These are phyloP conservation scores for Populus hybrid DNA, from an alignment of 441 rosid genomes.

Conservation along the genomic window DNA sequence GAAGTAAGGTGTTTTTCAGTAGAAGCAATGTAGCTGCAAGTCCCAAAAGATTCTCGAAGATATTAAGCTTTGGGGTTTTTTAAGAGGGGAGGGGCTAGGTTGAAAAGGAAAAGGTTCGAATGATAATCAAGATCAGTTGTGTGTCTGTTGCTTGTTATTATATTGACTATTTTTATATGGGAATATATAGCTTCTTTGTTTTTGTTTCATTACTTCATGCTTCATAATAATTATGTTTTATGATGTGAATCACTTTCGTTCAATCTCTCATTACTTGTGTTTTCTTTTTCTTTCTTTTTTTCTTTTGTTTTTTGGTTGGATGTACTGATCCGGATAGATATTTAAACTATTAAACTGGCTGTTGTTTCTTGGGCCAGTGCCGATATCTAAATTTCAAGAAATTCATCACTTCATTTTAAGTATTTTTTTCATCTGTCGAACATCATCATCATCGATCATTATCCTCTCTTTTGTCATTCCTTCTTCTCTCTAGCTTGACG, in stretches of 20 bases:
- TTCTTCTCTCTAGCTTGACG: slow-evolving; percentile 40
- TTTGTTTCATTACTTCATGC: not conserved
- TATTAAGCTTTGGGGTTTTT: not conserved
- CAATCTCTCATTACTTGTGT: slow-evolving; percentile 37
- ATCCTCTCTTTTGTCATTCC: slow-evolving; percentile 41
- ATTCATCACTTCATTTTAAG: slow-evolving; percentile 28
- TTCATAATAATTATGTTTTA: slow-evolving; percentile 1
- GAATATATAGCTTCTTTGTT: not conserved
- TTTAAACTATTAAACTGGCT: slow-evolving; percentile 35
- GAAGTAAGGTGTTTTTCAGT: not conserved
- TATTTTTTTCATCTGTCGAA: slow-evolving; percentile 44
- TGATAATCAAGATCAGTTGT: not conserved
- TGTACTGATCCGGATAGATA: slow-evolving; percentile 32
- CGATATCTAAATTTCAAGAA: slow-evolving; percentile 33
- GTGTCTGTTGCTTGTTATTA: not conserved
- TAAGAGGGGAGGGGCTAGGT: not conserved
- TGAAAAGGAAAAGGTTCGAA: not conserved
- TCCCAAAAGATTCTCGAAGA: not conserved
- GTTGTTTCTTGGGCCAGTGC: slow-evolving; percentile 31
- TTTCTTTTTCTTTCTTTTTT: slow-evolving; percentile 22
- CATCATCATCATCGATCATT: slow-evolving; percentile 28
- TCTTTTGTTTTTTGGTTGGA: slow-evolving; percentile 25
- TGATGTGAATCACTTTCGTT: slow-evolving; percentile 19
- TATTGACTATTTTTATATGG: not conserved
- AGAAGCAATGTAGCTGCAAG: not conserved